phyloP scores from a whole-genome alignment of 2,329 filamentous ascomycete genomes.

The Helminthosporium solani region DNA sequence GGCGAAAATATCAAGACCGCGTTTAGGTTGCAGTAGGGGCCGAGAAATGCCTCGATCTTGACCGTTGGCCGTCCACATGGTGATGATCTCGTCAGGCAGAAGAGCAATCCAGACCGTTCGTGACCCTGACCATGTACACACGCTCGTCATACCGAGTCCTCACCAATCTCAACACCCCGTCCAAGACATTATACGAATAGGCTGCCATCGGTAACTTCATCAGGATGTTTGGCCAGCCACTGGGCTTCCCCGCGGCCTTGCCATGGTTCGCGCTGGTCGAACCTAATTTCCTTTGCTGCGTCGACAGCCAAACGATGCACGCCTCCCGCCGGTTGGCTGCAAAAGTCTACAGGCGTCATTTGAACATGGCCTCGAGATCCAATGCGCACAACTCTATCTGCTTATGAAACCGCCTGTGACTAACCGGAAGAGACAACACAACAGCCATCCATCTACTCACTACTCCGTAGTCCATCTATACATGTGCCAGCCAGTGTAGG shows the following conservation, averaged over 20 bases:
- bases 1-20: neutral
- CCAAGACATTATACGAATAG: conserved; percentile 3
- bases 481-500: neutral
- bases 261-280: conserved; percentile 7
- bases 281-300: neutral
- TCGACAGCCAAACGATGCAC: neutral
- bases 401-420: conserved; percentile 5
- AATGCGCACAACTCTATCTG: neutral
- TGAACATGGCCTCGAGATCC: neutral
- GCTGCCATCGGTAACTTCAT: conserved; percentile 7
- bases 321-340: neutral
- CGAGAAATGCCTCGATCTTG: neutral
- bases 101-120: too few species aligned
- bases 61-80: neutral
- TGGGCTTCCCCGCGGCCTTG: conserved; percentile 4
- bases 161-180: conserved; percentile 2
- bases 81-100: too few species aligned
- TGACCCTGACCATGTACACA: neutral
- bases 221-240: conserved; percentile 7
- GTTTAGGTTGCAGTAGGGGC: conserved; percentile 1
- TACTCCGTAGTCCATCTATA: conserved; percentile 2
- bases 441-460: too few species aligned
- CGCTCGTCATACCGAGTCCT: conserved; percentile 2
- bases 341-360: neutral
- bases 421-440: conserved; percentile 7